Conservation (phyloP, 75 land plant species). For the Picea glauca region DNA sequence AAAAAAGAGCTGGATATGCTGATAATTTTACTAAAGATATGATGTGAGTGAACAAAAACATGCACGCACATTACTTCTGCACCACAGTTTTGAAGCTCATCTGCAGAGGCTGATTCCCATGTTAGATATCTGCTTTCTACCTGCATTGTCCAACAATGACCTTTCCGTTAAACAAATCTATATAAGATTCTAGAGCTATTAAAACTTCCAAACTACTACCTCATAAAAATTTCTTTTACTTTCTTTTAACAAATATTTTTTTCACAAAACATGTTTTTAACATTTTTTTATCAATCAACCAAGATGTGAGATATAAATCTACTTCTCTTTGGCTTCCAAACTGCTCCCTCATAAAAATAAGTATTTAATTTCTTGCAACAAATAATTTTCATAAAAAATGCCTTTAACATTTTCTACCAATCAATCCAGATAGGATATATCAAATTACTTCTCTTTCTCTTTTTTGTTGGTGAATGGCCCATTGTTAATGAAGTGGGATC, state of each 20-base stretch:
- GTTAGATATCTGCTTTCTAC: constrained; percentile 59
- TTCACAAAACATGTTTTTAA: too few relatives aligned
- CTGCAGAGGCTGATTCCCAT: constrained; percentile 69
- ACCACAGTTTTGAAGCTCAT: constrained; percentile 31
- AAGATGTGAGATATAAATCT: too few relatives aligned
- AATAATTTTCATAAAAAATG: too few relatives aligned
- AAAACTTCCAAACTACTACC: not conserved
- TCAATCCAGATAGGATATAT: too few relatives aligned
- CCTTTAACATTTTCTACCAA: too few relatives aligned
- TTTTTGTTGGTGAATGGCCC: too few relatives aligned
- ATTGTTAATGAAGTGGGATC: too few relatives aligned
- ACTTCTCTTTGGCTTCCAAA: not conserved
- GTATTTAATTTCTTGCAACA: too few relatives aligned
- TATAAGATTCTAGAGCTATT: not conserved
- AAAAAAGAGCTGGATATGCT: too few relatives aligned
- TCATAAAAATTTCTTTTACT: not conserved
- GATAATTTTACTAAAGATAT: not conserved
- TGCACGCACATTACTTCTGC: constrained; percentile 77
- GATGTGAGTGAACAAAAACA: not conserved
- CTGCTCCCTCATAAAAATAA: not conserved
- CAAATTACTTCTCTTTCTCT: too few relatives aligned
- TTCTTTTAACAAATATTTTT: too few relatives aligned
- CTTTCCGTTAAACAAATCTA: not conserved
- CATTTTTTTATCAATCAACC: too few relatives aligned
- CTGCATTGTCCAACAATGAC: constrained; percentile 24